phyloP scores from a whole-genome alignment of 1,139 yeast genomes.

The Candida dubliniensis region DNA sequence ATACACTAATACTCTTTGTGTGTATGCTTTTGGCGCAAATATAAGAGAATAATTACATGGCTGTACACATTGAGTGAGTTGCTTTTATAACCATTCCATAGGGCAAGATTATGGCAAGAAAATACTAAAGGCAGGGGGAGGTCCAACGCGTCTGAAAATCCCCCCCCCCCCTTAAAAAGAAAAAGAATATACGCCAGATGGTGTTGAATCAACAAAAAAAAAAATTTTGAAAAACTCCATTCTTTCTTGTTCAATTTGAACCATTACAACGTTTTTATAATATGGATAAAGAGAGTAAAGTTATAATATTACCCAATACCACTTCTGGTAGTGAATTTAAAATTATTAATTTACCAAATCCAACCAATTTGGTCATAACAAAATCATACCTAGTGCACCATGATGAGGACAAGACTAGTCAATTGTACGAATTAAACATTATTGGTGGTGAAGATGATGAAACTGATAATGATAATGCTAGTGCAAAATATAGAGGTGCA shows the following conservation, averaged over 20 bases:
- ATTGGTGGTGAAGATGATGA: slow-evolving; percentile 28
- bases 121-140: no score
- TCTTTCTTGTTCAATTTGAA: not conserved
- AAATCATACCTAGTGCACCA: slow-evolving; percentile 24
- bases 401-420: slow-evolving; percentile 7
- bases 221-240: not conserved
- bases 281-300: slow-evolving; percentile 12
- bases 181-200: no score
- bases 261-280: not conserved
- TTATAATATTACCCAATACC: slow-evolving; percentile 11
- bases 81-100: no score
- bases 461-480: slow-evolving; percentile 3
- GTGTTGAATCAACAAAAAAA: not conserved
- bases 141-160: not conserved
- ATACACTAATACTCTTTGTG: no score
- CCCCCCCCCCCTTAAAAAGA: no score
- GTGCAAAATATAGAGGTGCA: not conserved
- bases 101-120: no score
- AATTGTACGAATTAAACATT: slow-evolving; percentile 34
- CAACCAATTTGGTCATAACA: slow-evolving; percentile 14
- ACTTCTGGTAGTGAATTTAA: slow-evolving; percentile 10
- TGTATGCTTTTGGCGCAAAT: no score
- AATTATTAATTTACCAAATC: slow-evolving; percentile 27
- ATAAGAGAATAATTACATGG: no score
- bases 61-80: no score